Evolutionary conservation across 1,284 basidiomycete genomes (phyloP).

Genomic region (Termitomyces sp.): DNA sequence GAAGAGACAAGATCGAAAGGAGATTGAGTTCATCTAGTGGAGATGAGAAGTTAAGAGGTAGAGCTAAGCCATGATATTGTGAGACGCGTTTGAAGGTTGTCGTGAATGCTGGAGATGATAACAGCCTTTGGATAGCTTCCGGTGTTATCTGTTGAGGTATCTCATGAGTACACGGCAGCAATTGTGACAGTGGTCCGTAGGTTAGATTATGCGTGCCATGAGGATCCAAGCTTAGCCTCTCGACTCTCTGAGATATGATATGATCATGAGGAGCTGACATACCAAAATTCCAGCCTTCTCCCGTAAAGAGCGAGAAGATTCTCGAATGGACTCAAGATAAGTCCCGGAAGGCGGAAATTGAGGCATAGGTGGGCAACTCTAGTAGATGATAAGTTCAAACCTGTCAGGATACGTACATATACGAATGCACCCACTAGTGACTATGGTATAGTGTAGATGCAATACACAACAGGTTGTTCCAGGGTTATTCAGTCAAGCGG

Average conservation of each 20-base stretch:
- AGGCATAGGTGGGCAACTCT: conserved; percentile 10
- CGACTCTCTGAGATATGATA: neutral
- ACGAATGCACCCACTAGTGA: neutral
- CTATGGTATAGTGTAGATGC: no score
- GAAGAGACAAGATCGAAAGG: conserved; percentile 63
- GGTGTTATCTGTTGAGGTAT: conserved; percentile 44
- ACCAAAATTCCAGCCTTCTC: conserved; percentile 40
- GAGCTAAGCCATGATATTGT: conserved; percentile 56
- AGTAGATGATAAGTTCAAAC: neutral
- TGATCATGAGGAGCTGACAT: conserved; percentile 18
- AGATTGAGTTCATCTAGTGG: conserved; percentile 69
- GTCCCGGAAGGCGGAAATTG: conserved; percentile 40
- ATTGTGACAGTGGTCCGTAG: no score
- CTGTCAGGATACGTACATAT: neutral
- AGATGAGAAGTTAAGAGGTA: conserved; percentile 75
- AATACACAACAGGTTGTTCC: no score
- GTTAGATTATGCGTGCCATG: neutral
- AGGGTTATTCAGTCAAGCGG: neutral
- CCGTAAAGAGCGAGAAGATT: conserved; percentile 45
- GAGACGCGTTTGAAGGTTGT: conserved; percentile 60
- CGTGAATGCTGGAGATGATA: conserved; percentile 61
- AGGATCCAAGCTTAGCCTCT: neutral
- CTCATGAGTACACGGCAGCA: neutral
- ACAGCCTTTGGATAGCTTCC: conserved; percentile 52
- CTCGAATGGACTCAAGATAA: conserved; percentile 47